Conservation (phyloP, 257 asterid species). For the Nicotiana tabacum region DNA sequence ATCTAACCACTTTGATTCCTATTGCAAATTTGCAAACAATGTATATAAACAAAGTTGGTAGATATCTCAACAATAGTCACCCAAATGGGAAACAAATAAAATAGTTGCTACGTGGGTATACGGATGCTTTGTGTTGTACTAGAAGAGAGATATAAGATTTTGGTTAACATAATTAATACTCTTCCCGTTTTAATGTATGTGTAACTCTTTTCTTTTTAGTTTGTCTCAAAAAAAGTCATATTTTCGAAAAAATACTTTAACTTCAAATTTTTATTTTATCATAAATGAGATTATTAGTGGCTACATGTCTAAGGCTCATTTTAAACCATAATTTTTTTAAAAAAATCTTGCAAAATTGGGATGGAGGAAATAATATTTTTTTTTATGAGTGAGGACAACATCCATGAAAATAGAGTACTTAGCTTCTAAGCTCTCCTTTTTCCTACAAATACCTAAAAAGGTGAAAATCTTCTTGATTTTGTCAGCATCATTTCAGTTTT, state of each 20-base stretch:
- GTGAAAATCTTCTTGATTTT: neutral
- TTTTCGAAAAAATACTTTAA: too few relatives aligned
- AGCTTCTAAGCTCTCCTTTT: slow-evolving; percentile 5
- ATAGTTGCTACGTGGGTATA: neutral
- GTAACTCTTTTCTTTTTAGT: too few relatives aligned
- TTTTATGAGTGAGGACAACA: neutral
- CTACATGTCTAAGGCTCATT: too few relatives aligned
- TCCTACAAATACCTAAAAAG: neutral
- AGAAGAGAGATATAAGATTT: too few relatives aligned
- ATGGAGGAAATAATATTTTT: too few relatives aligned
- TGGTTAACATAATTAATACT: too few relatives aligned
- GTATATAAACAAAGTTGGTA: neutral
- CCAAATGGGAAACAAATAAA: neutral
- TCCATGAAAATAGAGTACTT: slow-evolving; percentile 6
- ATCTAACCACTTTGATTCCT: slow-evolving; percentile 1
- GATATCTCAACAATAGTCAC: neutral
- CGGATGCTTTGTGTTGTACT: neutral
- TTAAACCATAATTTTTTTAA: too few relatives aligned
- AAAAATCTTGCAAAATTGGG: too few relatives aligned
- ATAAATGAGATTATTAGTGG: too few relatives aligned
- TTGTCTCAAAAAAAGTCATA: too few relatives aligned
- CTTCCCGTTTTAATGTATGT: too few relatives aligned
- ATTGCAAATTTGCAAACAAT: neutral
- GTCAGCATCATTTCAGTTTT: slow-evolving; percentile 7
- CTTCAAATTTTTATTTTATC: too few relatives aligned